Conservation (phyloP, 306 rosid species). For the Dalbergia cochinchinensis region DNA sequence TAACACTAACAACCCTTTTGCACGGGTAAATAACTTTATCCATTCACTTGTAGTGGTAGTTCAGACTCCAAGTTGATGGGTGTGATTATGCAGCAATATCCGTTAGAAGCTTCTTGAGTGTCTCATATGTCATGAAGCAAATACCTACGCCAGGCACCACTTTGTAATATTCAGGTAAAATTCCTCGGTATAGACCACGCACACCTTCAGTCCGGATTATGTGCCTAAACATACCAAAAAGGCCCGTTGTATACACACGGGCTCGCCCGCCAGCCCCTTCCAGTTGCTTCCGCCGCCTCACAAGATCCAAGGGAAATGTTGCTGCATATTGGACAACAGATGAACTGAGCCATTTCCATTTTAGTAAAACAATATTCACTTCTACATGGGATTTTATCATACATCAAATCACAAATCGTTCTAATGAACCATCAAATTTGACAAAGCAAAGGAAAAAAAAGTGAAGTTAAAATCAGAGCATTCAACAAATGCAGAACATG, state of each 20-base stretch:
- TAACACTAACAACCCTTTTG: constrained; percentile 35
- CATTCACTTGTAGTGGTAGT: constrained; percentile 32
- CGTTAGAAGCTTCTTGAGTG: constrained; percentile 77
- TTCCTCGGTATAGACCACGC: constrained; percentile 91
- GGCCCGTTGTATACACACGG: constrained; percentile 80
- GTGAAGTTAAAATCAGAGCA: constrained; percentile 32
- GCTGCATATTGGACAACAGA: constrained; percentile 70
- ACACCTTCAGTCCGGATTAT: constrained; percentile 83
- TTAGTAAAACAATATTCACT: constrained; percentile 3
- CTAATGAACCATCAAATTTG: constrained; percentile 17
- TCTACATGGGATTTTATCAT: neutral
- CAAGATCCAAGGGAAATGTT: constrained; percentile 97
- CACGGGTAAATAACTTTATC: constrained; percentile 34
- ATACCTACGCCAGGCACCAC: constrained; percentile 99
- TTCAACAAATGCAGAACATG: constrained; percentile 39
- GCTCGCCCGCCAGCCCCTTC: constrained; percentile 99
- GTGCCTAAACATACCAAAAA: constrained; percentile 77
- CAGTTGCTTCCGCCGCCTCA: constrained; percentile 94
- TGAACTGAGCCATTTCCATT: constrained; percentile 42
- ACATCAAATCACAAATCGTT: constrained; percentile 26
- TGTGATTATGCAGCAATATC: constrained; percentile 55
- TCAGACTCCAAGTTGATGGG: constrained; percentile 16
- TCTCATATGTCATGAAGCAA: constrained; percentile 97
- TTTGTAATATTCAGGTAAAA: constrained; percentile 95
- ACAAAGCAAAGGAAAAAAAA: neutral